phyloP scores from a whole-genome alignment of 257 asterid genomes.

The Ilex asprella region DNA sequence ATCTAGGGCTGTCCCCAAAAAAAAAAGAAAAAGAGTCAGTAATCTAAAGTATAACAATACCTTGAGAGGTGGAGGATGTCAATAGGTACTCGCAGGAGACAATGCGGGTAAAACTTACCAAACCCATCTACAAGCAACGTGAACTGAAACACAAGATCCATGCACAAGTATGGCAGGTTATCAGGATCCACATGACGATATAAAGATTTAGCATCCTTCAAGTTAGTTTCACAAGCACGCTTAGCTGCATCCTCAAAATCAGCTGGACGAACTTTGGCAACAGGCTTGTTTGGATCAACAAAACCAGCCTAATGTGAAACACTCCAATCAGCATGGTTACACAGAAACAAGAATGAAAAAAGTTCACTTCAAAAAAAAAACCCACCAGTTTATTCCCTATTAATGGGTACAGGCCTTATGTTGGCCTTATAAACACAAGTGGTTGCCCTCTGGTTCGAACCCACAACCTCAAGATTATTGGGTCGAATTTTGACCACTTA shows the following conservation, averaged over 20 bases:
- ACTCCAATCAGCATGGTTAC: neutral
- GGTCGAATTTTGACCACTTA: too few species aligned
- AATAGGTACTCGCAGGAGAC: neutral
- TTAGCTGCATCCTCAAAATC: conserved; percentile 84
- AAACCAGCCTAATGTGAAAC: conserved; percentile 63
- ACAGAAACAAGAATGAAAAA: neutral
- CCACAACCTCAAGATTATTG: too few species aligned
- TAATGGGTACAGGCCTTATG: too few species aligned
- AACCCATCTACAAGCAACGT: conserved; percentile 91
- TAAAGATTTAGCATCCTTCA: conserved; percentile 49
- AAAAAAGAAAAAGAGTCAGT: neutral
- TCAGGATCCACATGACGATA: conserved; percentile 57
- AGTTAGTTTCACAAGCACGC: conserved; percentile 67
- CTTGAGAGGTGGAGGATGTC: neutral
- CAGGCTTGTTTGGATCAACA: conserved; percentile 55
- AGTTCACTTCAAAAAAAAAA: neutral
- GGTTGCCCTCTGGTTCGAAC: too few species aligned
- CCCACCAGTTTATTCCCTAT: neutral
- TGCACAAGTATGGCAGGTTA: conserved; percentile 85
- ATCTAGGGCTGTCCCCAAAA: conserved; percentile 25
- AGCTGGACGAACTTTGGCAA: conserved; percentile 73
- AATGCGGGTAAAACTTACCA: conserved; percentile 44
- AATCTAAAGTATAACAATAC: neutral
- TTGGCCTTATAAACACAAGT: too few species aligned
- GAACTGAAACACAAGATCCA: conserved; percentile 89